Base-by-base conservation (phyloP, 2,329 filamentous ascomycete genomes). In the Tolypocladium tropicale region DNA sequence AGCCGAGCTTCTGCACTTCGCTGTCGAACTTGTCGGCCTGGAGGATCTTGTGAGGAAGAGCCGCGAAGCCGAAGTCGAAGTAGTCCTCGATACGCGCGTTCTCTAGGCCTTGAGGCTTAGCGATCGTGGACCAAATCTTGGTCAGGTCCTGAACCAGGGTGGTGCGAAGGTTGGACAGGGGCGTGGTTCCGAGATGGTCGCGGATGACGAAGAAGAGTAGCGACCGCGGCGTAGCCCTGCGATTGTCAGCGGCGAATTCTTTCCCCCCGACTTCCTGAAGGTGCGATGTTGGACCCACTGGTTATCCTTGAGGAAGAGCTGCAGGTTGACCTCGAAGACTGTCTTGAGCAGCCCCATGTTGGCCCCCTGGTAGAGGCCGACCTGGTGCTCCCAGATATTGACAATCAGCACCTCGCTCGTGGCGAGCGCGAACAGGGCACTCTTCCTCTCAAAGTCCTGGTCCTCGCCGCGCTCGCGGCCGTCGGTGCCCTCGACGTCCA, bases 341-440 rank as follows among this genome's bases (percentile, higher is more conserved):
- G 95, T 99, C 81, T 99, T 99, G 66, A 99, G 78, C 65, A 99
- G 75, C 10, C 94, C 94, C 94, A 99, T 99, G 72, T 99, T 99
- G 65, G 94, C 94, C 56, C 94, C 94, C 75, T 99, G 93, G 70
- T 99, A 99, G 71, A 99, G 73, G 52, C 94, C 94, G 59, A 99
- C 94, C 74, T 99, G 94, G 72, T 96, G 93, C 74, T 99, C 94
- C 94, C 94, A 99, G 63, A 99, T 95, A 70, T 99, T 99, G 72
- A 99, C 88, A 68, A 99, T 95, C 64, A 99, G 80, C 54, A 99
- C 93, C 76, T 99, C 94, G 70, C 93, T 97, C 21, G 94, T 99
- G 53, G 94, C 94, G 66, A 99, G 81, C 53, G 94, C 94, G 74
- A 99, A 99, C 23, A 99, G 81, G 28, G 94, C 94, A 72, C 92